Percentiles rank a stretch among this genome's conserved stretches.
Evolutionary conservation across 108 stramenopile species (phyloP).

Genomic region (Nitzschia sp.): DNA sequence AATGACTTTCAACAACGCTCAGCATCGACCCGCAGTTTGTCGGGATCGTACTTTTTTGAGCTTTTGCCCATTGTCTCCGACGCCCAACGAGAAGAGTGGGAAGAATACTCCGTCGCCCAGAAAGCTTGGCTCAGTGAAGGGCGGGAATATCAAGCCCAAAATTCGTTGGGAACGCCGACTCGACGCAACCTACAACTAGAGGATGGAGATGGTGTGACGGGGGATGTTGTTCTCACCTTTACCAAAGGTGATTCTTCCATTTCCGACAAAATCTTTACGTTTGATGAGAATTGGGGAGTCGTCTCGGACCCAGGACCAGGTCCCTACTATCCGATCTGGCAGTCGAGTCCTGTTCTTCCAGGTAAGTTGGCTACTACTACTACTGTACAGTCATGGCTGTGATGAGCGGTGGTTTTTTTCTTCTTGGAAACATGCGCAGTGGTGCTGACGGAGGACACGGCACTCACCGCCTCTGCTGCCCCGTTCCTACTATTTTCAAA

Average conservation of each 20-base stretch:
- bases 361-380: no score
- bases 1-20: slow-evolving; percentile 8
- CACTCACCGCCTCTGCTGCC: no score
- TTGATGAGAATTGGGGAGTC: background rate
- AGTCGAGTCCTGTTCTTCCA: background rate
- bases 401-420: no score
- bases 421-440: no score
- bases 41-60: background rate
- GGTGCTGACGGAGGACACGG: no score
- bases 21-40: background rate
- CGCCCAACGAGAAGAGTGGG: slow-evolving; percentile 10
- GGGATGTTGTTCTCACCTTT: background rate
- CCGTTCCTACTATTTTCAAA: no score
- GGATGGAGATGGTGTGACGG: background rate
- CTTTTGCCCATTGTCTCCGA: slow-evolving; percentile 3
- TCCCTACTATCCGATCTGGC: slow-evolving; percentile 10
- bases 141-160: background rate
- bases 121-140: slow-evolving; percentile 1
- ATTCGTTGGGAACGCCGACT: background rate
- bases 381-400: no score
- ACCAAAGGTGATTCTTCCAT: background rate
- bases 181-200: background rate
- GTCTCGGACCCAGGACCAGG: slow-evolving; percentile 5
- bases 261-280: background rate
- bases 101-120: slow-evolving; percentile 10